Evolutionary conservation across 2,329 filamentous ascomycete species (phyloP).

Genomic region (Xylaria hypoxylon): DNA sequence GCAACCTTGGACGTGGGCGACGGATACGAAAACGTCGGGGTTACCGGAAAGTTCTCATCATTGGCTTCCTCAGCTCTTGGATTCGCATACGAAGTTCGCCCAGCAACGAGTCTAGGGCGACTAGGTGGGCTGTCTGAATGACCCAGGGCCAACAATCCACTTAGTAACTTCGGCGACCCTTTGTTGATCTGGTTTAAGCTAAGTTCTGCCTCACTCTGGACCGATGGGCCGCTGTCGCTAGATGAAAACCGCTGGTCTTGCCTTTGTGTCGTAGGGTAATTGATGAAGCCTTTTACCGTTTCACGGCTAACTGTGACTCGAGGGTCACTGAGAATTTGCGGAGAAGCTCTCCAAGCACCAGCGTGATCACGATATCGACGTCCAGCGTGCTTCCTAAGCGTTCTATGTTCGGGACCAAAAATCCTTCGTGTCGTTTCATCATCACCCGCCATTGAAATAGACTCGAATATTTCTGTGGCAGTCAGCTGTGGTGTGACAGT

Average conservation of each 20-base stretch:
- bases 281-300: conserved; percentile 53
- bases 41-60: conserved; percentile 45
- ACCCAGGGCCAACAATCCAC: conserved; percentile 47
- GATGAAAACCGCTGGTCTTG: conserved; percentile 43
- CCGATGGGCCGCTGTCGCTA: conserved; percentile 49
- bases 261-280: conserved; percentile 39
- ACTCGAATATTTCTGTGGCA: conserved; percentile 49
- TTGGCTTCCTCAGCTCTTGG: conserved; percentile 46
- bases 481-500: conserved; percentile 49
- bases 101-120: conserved; percentile 50
- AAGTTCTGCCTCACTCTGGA: conserved; percentile 57
- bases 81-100: conserved; percentile 52
- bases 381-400: conserved; percentile 54
- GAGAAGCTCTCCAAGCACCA: conserved; percentile 58
- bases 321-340: conserved; percentile 54
- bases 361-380: conserved; percentile 58
- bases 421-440: conserved; percentile 46
- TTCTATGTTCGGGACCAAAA: conserved; percentile 54
- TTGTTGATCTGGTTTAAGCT: conserved; percentile 58
- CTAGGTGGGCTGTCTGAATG: conserved; percentile 44
- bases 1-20: conserved; percentile 51
- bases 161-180: conserved; percentile 48
- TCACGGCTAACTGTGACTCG: conserved; percentile 57
- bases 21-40: conserved; percentile 51
- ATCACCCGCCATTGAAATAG: conserved; percentile 49